Percentiles rank a stretch among this genome's conserved stretches.
phyloP scores from a whole-genome alignment of 768 basidiomycete species.

The Sarcodon aspratus region DNA sequence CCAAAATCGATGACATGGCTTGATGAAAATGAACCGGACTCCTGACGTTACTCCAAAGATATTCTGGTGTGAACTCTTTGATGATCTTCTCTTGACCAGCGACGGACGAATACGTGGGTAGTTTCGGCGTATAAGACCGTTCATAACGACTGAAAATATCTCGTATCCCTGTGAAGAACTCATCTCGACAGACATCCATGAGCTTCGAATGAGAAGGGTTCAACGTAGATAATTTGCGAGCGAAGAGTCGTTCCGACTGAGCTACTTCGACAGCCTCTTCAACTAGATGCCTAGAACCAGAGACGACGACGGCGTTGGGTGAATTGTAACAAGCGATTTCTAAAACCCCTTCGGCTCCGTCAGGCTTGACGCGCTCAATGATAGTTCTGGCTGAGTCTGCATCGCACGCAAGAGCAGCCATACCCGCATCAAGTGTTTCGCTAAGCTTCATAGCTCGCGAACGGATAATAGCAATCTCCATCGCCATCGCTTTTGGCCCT shows the following conservation, averaged over 20 bases:
- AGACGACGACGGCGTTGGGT: conserved; percentile 23
- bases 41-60: conserved; percentile 29
- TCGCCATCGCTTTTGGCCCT: conserved; percentile 24
- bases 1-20: conserved; percentile 15
- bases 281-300: conserved; percentile 16
- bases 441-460: conserved; percentile 23
- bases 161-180: conserved; percentile 16
- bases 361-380: conserved; percentile 10
- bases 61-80: conserved; percentile 20
- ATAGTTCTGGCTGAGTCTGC: conserved; percentile 16
- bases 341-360: conserved; percentile 10
- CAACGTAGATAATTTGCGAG: conserved; percentile 23
- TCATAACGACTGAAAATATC: conserved; percentile 23
- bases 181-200: conserved; percentile 23
- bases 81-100: conserved; percentile 15
- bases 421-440: conserved; percentile 24
- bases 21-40: conserved; percentile 25
- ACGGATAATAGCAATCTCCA: conserved; percentile 32
- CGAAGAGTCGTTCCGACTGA: conserved; percentile 18
- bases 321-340: conserved; percentile 32
- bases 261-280: conserved; percentile 21
- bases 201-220: conserved; percentile 27
- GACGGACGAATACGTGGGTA: conserved; percentile 25
- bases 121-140: conserved; percentile 14
- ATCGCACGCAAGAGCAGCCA: conserved; percentile 32